phyloP scores from a whole-genome alignment of 306 rosid genomes.

The Urtica urens region DNA sequence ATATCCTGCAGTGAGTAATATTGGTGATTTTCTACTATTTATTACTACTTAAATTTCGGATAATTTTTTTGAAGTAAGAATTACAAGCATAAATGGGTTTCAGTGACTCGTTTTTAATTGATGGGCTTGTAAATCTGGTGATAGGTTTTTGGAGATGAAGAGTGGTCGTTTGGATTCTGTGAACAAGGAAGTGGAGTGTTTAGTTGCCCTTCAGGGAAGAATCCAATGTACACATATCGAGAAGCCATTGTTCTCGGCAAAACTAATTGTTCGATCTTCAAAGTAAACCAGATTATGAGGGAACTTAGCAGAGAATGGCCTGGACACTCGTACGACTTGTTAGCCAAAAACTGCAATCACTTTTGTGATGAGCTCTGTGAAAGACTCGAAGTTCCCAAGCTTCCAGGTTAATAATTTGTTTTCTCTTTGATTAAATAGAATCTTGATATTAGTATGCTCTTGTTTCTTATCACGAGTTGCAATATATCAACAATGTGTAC shows the following conservation, averaged over 20 bases:
- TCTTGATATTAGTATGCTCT: too few relatives aligned
- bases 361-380: constrained; percentile 94
- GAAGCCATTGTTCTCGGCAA: constrained; percentile 64
- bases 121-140: too few relatives aligned
- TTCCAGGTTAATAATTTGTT: constrained; percentile 57
- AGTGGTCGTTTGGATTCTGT: constrained; percentile 98
- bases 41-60: too few relatives aligned
- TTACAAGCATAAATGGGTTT: too few relatives aligned
- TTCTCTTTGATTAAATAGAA: background rate
- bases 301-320: constrained; percentile 99
- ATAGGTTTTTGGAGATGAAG: constrained; percentile 85
- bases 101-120: too few relatives aligned
- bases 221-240: constrained; percentile 91
- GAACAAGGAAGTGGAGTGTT: constrained; percentile 97
- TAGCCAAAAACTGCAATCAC: constrained; percentile 96
- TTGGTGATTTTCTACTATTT: too few relatives aligned
- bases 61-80: too few relatives aligned
- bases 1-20: too few relatives aligned
- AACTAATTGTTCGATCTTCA: constrained; percentile 52
- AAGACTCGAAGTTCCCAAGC: constrained; percentile 71
- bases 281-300: constrained; percentile 83
- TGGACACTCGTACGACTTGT: constrained; percentile 70
- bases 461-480: too few relatives aligned
- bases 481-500: too few relatives aligned
- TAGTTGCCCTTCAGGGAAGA: constrained; percentile 81